These are phyloP conservation scores for Bolboschoenus planiculmis DNA, from an alignment of 176 grass and related monocot species.

Conservation along the genomic window DNA sequence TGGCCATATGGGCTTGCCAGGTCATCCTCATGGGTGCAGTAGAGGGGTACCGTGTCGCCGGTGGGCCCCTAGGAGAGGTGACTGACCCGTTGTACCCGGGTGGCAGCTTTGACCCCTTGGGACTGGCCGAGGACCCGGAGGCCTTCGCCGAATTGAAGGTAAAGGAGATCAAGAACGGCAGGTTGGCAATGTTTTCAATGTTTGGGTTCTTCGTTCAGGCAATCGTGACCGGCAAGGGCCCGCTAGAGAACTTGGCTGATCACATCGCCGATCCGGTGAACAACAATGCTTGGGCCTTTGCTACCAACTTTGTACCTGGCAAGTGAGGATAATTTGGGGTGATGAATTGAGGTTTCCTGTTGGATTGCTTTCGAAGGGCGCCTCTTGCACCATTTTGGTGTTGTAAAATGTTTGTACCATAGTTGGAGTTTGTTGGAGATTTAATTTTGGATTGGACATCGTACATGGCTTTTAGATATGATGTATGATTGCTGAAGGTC, in stretches of 20 bases:
- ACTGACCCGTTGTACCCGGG: slow-evolving; percentile 52
- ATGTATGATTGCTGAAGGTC: neutral
- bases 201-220: slow-evolving; percentile 76
- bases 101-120: slow-evolving; percentile 53
- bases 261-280: slow-evolving; percentile 38
- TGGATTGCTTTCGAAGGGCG: neutral
- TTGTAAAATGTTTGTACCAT: neutral
- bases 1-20: slow-evolving; percentile 57
- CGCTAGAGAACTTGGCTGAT: slow-evolving; percentile 33
- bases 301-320: slow-evolving; percentile 43
- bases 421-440: neutral
- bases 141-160: slow-evolving; percentile 65
- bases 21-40: slow-evolving; percentile 67
- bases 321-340: slow-evolving; percentile 17
- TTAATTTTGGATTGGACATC: neutral
- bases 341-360: neutral
- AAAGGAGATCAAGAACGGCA: slow-evolving; percentile 76
- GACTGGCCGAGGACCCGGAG: slow-evolving; percentile 58
- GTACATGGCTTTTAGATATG: neutral
- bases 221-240: slow-evolving; percentile 49
- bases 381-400: neutral
- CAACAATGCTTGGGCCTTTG: slow-evolving; percentile 37
- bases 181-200: slow-evolving; percentile 77
- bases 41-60: slow-evolving; percentile 62
- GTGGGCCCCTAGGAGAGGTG: slow-evolving; percentile 55